phyloP scores from a whole-genome alignment of 768 basidiomycete species.

The Suillus clintonianus region DNA sequence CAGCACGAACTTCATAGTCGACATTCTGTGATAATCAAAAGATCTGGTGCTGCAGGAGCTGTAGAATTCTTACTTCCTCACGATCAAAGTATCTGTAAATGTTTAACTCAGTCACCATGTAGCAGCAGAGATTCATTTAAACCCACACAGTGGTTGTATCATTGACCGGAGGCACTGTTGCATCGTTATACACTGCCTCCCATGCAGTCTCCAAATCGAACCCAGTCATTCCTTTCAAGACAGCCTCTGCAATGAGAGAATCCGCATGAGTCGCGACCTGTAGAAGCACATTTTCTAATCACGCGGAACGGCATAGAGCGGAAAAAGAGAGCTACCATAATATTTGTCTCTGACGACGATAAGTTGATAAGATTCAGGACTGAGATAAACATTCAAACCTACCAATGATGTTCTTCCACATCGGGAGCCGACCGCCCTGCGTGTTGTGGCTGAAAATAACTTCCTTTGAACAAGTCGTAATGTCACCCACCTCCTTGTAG shows the following conservation, averaged over 20 bases:
- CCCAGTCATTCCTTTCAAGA: conserved; percentile 61
- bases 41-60: neutral
- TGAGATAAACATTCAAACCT: conserved; percentile 12
- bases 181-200: conserved; percentile 77
- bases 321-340: conserved; percentile 56
- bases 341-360: conserved; percentile 62
- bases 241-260: conserved; percentile 73
- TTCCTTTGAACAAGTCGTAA: neutral
- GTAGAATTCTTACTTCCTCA: conserved; percentile 52
- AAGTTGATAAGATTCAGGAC: neutral
- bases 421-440: conserved; percentile 80
- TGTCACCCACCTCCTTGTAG: conserved; percentile 55
- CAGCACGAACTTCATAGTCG: conserved; percentile 81
- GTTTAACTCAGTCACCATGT: conserved; percentile 2
- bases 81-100: conserved; percentile 63
- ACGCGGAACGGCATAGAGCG: neutral
- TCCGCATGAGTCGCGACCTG: conserved; percentile 81
- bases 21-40: conserved; percentile 47
- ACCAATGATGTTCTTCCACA: conserved; percentile 89
- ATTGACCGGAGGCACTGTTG: conserved; percentile 57
- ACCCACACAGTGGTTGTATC: conserved; percentile 56
- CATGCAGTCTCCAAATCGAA: conserved; percentile 69
- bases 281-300: neutral
- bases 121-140: neutral
- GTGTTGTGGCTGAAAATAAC: neutral